phyloP scores from a whole-genome alignment of 768 basidiomycete species.

The Boletus barrowsii region DNA sequence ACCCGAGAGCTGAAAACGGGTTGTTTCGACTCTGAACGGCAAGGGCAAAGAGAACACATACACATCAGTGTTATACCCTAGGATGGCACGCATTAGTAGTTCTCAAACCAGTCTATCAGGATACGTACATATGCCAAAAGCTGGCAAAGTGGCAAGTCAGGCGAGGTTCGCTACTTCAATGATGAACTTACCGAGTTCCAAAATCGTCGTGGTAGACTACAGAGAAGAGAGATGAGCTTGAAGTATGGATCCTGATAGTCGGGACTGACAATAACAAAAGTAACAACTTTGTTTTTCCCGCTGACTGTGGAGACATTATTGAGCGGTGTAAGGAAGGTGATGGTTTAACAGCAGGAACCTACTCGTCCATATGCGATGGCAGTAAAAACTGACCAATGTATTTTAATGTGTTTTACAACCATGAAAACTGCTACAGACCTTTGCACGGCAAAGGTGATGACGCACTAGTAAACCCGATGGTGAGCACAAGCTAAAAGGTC shows the following conservation, averaged over 20 bases:
- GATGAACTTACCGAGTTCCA: slow-evolving; percentile 2
- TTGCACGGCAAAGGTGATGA: background rate
- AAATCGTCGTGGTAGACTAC: background rate
- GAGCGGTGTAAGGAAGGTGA: background rate
- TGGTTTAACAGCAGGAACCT: background rate
- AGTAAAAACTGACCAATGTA: slow-evolving; percentile 9
- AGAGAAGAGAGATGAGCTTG: background rate
- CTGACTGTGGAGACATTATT: slow-evolving; percentile 6
- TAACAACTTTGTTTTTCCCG: slow-evolving; percentile 12
- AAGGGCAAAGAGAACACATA: background rate
- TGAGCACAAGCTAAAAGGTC: background rate
- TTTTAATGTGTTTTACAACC: background rate
- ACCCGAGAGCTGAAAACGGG: background rate
- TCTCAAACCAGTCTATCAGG: background rate
- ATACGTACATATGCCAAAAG: slow-evolving; percentile 9
- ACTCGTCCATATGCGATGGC: slow-evolving; percentile 15
- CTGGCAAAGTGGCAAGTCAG: slow-evolving; percentile 3
- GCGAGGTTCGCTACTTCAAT: background rate
- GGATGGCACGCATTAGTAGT: background rate
- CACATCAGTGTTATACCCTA: background rate
- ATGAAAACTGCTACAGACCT: background rate
- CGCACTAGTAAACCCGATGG: background rate
- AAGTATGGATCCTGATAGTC: background rate
- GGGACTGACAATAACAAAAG: slow-evolving; percentile 8
- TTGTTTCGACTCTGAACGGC: background rate